phyloP scores from a whole-genome alignment of 2,329 filamentous ascomycete genomes.

The Erysiphe pulchra region DNA sequence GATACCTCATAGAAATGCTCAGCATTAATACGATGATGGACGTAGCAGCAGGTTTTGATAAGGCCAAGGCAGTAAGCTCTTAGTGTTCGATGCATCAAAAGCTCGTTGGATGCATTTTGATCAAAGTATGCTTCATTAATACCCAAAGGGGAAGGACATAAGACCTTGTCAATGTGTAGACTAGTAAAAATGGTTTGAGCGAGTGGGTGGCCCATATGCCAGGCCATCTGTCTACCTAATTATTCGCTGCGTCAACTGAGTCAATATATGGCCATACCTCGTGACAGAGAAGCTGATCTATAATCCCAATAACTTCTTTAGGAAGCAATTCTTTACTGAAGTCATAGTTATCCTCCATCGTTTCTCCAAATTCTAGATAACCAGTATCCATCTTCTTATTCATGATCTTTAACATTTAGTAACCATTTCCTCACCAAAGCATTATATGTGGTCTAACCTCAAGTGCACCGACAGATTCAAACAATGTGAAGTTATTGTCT shows the following conservation, averaged over 20 bases:
- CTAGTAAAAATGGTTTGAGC: constrained; percentile 90
- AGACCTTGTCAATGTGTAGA: constrained; percentile 61
- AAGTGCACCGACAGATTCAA: constrained; percentile 73
- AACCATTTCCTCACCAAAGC: background rate
- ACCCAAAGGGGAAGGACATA: constrained; percentile 39
- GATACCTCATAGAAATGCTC: constrained; percentile 76
- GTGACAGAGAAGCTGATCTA: constrained; percentile 74
- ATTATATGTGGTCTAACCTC: constrained; percentile 39
- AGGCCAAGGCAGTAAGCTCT: constrained; percentile 68
- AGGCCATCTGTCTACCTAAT: constrained; percentile 43
- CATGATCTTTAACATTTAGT: constrained; percentile 46
- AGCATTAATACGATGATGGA: constrained; percentile 50
- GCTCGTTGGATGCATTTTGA: constrained; percentile 13
- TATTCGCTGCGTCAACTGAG: background rate
- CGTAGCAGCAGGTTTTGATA: constrained; percentile 57
- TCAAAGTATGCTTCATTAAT: constrained; percentile 20
- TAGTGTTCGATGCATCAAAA: constrained; percentile 35
- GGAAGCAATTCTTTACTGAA: constrained; percentile 40
- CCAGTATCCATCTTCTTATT: constrained; percentile 98
- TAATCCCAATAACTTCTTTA: constrained; percentile 69
- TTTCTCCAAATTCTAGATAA: constrained; percentile 49
- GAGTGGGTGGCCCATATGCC: constrained; percentile 87
- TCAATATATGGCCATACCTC: constrained; percentile 29
- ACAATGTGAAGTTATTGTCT: constrained; percentile 81
- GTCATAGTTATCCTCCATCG: constrained; percentile 65